These are phyloP conservation scores for Triangularia setosa DNA, from an alignment of 2,329 filamentous ascomycete genomes.

Conservation along the genomic window DNA sequence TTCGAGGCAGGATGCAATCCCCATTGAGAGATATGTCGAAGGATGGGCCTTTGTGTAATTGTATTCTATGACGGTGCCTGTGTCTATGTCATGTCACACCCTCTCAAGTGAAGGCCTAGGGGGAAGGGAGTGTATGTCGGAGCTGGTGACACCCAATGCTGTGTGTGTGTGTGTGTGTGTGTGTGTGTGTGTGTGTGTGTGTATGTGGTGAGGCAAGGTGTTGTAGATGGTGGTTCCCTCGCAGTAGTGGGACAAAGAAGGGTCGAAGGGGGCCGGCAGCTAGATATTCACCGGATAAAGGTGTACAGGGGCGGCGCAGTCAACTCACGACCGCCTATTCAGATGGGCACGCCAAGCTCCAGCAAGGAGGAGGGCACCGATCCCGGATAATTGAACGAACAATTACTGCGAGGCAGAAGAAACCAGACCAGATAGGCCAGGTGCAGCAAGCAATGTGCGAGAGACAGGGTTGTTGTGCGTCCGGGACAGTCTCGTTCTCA, in stretches of 20 bases:
- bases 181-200: slow-evolving; percentile 3
- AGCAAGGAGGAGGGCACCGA: slow-evolving; percentile 23
- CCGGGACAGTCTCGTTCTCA: slow-evolving; percentile 14
- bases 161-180: background rate
- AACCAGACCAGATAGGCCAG: slow-evolving; percentile 10
- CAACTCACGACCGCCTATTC: slow-evolving; percentile 18
- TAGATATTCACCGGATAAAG: slow-evolving; percentile 30
- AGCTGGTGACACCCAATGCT: background rate
- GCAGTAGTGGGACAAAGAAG: slow-evolving; percentile 15
- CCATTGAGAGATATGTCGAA: slow-evolving; percentile 45
- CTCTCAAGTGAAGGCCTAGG: slow-evolving; percentile 3
- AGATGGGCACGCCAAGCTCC: slow-evolving; percentile 23
- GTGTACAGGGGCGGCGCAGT: slow-evolving; percentile 26
- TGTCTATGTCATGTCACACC: slow-evolving; percentile 20
- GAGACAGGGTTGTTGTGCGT: slow-evolving; percentile 19
- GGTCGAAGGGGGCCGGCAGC: slow-evolving; percentile 20
- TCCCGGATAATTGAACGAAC: slow-evolving; percentile 28
- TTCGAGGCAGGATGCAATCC: slow-evolving; percentile 49
- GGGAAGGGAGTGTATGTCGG: background rate
- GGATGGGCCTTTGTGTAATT: slow-evolving; percentile 12
- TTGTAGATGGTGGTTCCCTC: slow-evolving; percentile 10
- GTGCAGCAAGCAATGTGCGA: slow-evolving; percentile 15
- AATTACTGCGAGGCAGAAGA: slow-evolving; percentile 20
- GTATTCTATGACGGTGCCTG: slow-evolving; percentile 11
- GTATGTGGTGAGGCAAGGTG: slow-evolving; percentile 1